Conservation (phyloP, 2,329 filamentous ascomycete species). For the Plectosphaerella sp. region DNA sequence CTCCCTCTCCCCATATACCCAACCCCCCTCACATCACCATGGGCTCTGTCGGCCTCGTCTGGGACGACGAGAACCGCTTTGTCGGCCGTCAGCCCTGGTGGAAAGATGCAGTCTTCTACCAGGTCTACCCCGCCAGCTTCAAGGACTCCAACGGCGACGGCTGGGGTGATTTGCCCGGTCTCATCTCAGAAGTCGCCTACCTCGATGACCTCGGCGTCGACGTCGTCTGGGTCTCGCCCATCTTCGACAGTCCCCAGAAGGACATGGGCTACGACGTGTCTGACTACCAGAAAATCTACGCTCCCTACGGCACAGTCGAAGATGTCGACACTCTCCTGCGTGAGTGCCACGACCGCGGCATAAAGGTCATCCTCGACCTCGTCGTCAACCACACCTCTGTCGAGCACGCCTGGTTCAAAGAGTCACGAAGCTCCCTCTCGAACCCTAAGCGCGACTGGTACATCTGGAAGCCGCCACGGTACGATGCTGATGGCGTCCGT, state of each 20-base stretch:
- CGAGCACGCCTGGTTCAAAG: constrained; percentile 55
- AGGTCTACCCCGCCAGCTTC: constrained; percentile 57
- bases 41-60: constrained; percentile 22
- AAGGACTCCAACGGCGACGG: constrained; percentile 55
- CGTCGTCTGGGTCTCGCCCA: constrained; percentile 54
- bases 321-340: constrained; percentile 63
- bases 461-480: constrained; percentile 58
- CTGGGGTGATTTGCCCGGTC: constrained; percentile 61
- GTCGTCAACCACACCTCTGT: constrained; percentile 66
- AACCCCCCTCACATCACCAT: constrained; percentile 14
- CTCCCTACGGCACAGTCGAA: constrained; percentile 60
- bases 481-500: constrained; percentile 46
- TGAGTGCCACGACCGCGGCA: constrained; percentile 52
- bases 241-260: constrained; percentile 52
- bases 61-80: constrained; percentile 22
- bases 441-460: constrained; percentile 58
- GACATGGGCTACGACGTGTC: constrained; percentile 74
- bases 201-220: constrained; percentile 57
- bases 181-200: constrained; percentile 62
- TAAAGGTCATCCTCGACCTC: constrained; percentile 68
- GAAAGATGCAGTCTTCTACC: constrained; percentile 42
- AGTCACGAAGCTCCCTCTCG: constrained; percentile 43
- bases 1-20: background rate
- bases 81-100: constrained; percentile 35
- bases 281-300: constrained; percentile 63